Evolutionary conservation across 495 filamentous ascomycete species (phyloP).

Genomic region (Neurospora cerealis): DNA sequence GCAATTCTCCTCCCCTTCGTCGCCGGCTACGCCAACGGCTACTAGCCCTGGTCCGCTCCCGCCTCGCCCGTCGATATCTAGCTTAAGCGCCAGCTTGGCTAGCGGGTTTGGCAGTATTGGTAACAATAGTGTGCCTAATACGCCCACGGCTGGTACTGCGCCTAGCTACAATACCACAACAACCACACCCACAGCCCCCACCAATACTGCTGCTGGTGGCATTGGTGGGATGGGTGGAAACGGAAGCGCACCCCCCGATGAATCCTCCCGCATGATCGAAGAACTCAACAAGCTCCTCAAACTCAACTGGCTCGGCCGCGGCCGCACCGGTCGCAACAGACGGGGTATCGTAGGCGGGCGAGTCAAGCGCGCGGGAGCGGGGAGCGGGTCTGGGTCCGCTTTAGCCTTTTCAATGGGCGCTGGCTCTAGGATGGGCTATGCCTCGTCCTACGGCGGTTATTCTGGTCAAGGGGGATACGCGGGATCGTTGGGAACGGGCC

Average conservation of each 20-base stretch:
- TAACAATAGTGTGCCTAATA: neutral
- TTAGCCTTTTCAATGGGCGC: neutral
- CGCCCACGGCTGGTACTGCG: conserved; percentile 9
- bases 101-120: neutral
- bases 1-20: neutral
- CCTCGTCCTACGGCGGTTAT: neutral
- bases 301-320: conserved; percentile 90
- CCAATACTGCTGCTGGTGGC: conserved; percentile 1
- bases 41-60: neutral
- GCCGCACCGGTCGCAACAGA: conserved; percentile 79
- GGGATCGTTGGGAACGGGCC: neutral
- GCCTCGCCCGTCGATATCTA: neutral
- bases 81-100: neutral
- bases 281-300: conserved; percentile 77
- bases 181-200: neutral
- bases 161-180: conserved; percentile 2
- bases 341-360: conserved; percentile 66
- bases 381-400: neutral
- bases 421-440: neutral
- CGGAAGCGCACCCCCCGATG: conserved; percentile 35
- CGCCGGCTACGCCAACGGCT: neutral
- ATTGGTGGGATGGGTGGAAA: neutral
- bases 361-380: conserved; percentile 19
- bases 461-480: neutral
- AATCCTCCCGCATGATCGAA: conserved; percentile 71